Evolutionary conservation across 139 green algal genomes (phyloP), one percentile per base, ranked within the genome.

Genomic region (Micromonas pusilla): DNA sequence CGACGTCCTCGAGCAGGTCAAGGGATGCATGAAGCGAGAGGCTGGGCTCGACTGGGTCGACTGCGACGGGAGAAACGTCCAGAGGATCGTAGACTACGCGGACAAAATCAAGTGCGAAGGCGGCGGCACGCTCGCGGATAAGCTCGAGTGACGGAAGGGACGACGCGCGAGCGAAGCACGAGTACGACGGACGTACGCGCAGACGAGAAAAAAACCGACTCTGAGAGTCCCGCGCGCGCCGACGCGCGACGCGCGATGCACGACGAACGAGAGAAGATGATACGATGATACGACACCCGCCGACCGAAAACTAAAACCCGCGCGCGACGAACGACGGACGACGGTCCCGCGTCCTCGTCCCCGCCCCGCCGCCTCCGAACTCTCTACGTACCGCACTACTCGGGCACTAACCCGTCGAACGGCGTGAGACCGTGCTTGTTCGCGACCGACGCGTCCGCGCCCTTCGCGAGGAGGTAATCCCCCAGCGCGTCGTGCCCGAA

Each of bases 391-490:
- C n/a, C n/a, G n/a, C n/a, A n/a, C n/a, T 57, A 23, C 45, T 57
- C 45, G 9, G 45, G 45, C 45, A 16, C 45, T 9, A 76, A 26
- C 13, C 70, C 70, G 32, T 76, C 70, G 36, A 60, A 76, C 36
- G 36, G 37, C 19, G 21, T 64, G 3, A 76, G 21, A 3, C 70
- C 70, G 36, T 76, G 32, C 16, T 33, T 36, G 37, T 76, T 76
- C 70, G 20, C 31, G 16, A 31, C 70, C 21, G 5, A 9, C 19
- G 62, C 70, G 70, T 76, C 37, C 70, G 70, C 70, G 3, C 70
- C 70, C 26, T 76, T 76, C 33, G 36, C 26, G 21, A 76, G 5
- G 21, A 76, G 70, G 37, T 65, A 76, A 33, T 76, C 70, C 20
- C 70, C 36, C 3, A 76, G 70, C 70, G 62, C 70, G 0, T 32